phyloP scores from a whole-genome alignment of 2,329 filamentous ascomycete genomes.

The Botrytis squamosa region DNA sequence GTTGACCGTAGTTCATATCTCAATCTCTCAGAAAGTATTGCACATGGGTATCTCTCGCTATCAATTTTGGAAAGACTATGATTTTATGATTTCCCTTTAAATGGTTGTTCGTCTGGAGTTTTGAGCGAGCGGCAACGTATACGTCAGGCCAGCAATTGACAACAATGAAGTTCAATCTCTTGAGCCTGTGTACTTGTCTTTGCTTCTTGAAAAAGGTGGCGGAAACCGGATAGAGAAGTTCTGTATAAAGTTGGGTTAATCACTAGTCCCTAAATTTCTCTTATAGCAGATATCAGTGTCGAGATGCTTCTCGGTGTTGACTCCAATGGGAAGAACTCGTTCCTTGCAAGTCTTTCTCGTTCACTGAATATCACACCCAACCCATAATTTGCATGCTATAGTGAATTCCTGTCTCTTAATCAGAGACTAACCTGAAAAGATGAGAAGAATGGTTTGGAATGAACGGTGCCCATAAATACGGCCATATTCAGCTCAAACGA shows the following conservation, averaged over 20 bases:
- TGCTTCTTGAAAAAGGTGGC: too few species aligned
- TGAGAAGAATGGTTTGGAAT: neutral
- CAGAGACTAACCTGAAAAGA: neutral
- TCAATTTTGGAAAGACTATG: neutral
- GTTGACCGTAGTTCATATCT: too few species aligned
- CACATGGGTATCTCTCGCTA: neutral
- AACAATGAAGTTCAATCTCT: too few species aligned
- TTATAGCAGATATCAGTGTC: too few species aligned
- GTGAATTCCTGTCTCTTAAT: accelerated
- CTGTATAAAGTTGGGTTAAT: neutral
- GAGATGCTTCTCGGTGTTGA: neutral
- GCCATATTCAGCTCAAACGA: neutral
- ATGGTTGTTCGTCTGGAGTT: neutral
- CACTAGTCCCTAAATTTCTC: neutral
- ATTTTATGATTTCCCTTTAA: neutral
- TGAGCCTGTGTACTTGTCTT: neutral
- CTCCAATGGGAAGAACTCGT: neutral
- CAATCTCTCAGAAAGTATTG: neutral
- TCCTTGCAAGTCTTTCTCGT: neutral
- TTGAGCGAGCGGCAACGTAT: too few species aligned
- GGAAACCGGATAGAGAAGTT: neutral
- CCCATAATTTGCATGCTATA: accelerated
- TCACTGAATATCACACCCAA: accelerated
- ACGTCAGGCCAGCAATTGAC: too few species aligned
- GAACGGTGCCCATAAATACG: neutral